Conservation (phyloP, 2,329 filamentous ascomycete genomes). For the Talaromyces sp. region DNA sequence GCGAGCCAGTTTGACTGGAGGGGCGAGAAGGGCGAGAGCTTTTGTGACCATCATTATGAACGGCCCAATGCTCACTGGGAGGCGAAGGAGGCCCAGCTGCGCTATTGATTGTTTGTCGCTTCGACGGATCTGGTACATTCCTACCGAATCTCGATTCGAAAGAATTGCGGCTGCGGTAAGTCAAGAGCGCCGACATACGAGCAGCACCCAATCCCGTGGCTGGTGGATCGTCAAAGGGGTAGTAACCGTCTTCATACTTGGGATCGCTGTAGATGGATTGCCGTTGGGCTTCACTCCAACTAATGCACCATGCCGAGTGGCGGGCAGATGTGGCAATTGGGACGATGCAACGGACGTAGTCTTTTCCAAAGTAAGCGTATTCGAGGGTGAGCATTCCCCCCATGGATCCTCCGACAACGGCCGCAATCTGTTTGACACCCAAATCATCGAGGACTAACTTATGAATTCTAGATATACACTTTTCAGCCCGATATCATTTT, state of each 20-base stretch:
- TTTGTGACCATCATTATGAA: slow-evolving; percentile 78
- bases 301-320: slow-evolving; percentile 58
- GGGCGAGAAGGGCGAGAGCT: slow-evolving; percentile 55
- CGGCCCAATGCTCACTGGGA: slow-evolving; percentile 69
- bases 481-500: neutral
- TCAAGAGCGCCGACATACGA: slow-evolving; percentile 93
- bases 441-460: slow-evolving; percentile 54
- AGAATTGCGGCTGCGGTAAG: slow-evolving; percentile 93
- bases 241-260: slow-evolving; percentile 97
- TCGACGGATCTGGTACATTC: slow-evolving; percentile 82
- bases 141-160: slow-evolving; percentile 94
- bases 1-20: slow-evolving; percentile 33
- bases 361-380: slow-evolving; percentile 67
- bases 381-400: slow-evolving; percentile 57
- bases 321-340: slow-evolving; percentile 55
- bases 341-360: slow-evolving; percentile 53
- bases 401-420: slow-evolving; percentile 57
- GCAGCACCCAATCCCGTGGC: slow-evolving; percentile 83
- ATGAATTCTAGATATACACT: slow-evolving; percentile 42
- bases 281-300: slow-evolving; percentile 56
- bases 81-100: slow-evolving; percentile 57
- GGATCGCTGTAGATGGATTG: slow-evolving; percentile 89
- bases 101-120: slow-evolving; percentile 76
- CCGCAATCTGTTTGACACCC: slow-evolving; percentile 52
- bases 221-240: slow-evolving; percentile 80